Conservation (phyloP, 768 basidiomycete species). For the Agrocybe praecox region DNA sequence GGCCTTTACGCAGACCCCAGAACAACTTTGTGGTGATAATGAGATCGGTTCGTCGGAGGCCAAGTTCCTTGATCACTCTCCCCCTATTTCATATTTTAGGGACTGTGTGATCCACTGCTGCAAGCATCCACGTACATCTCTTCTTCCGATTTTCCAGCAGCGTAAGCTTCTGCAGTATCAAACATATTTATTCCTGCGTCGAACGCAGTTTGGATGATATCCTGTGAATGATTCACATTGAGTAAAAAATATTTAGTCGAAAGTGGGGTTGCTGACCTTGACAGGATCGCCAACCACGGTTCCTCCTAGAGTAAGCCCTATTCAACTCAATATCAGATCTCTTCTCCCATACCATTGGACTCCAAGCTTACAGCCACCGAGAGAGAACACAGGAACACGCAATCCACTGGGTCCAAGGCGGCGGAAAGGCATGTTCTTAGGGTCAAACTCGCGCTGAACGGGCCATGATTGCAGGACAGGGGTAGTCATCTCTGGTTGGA, state of each 20-base stretch:
- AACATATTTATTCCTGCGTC: slow-evolving; percentile 76
- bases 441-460: slow-evolving; percentile 40
- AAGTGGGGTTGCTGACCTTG: slow-evolving; percentile 38
- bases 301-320: slow-evolving; percentile 60
- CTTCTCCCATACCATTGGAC: not conserved
- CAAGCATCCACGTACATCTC: slow-evolving; percentile 55
- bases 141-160: slow-evolving; percentile 62
- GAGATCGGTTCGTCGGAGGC: slow-evolving; percentile 62
- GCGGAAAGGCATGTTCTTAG: slow-evolving; percentile 61
- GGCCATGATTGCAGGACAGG: slow-evolving; percentile 25
- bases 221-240: slow-evolving; percentile 33
- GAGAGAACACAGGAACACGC: slow-evolving; percentile 66
- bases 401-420: slow-evolving; percentile 64
- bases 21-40: slow-evolving; percentile 76
- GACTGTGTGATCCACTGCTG: not conserved
- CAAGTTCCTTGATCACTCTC: slow-evolving; percentile 73
- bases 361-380: slow-evolving; percentile 59
- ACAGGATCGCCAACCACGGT: slow-evolving; percentile 69
- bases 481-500: slow-evolving; percentile 7
- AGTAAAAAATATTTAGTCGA: not conserved
- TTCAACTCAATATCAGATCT: not conserved
- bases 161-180: slow-evolving; percentile 67
- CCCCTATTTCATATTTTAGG: slow-evolving; percentile 37
- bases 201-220: slow-evolving; percentile 73
- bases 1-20: slow-evolving; percentile 63